These are phyloP conservation scores for Diaporthe sp. DNA, from an alignment of 2,329 filamentous ascomycete genomes.

Conservation along the genomic window DNA sequence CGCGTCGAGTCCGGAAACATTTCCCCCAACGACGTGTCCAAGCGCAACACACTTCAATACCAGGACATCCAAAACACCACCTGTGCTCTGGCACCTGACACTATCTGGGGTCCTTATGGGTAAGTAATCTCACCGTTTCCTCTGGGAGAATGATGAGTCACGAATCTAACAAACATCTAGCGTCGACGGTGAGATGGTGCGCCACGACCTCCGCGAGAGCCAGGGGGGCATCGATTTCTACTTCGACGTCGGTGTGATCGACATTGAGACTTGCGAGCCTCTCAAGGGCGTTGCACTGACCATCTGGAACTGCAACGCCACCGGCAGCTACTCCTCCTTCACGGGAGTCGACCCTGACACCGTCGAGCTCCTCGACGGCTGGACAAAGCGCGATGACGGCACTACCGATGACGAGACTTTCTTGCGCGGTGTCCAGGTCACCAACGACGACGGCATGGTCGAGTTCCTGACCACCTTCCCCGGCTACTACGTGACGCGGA, in stretches of 20 bases:
- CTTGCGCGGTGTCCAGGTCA: conserved; percentile 59
- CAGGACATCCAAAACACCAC: conserved; percentile 29
- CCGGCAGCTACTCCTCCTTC: conserved; percentile 57
- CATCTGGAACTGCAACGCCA: conserved; percentile 53
- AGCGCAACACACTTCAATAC: conserved; percentile 27
- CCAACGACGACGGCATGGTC: conserved; percentile 55
- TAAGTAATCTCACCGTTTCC: background rate
- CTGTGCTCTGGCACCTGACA: conserved; percentile 23
- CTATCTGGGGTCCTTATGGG: conserved; percentile 25
- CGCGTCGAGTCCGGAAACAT: conserved; percentile 27
- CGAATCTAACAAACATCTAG: background rate
- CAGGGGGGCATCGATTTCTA: conserved; percentile 56
- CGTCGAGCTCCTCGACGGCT: conserved; percentile 45
- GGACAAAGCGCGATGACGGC: conserved; percentile 43
- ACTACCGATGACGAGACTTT: conserved; percentile 56
- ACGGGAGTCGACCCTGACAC: conserved; percentile 29
- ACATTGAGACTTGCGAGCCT: conserved; percentile 57
- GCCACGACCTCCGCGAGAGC: conserved; percentile 52
- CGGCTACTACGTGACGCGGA: conserved; percentile 58
- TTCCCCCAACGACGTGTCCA: conserved; percentile 8
- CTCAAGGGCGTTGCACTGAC: conserved; percentile 50
- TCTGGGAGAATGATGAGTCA: background rate
- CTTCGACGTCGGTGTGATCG: conserved; percentile 57
- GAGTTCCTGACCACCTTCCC: conserved; percentile 59
- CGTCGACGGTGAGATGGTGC: conserved; percentile 50